Conservation (phyloP, 2,329 filamentous ascomycete species). For the Verticillium nonalfalfae region DNA sequence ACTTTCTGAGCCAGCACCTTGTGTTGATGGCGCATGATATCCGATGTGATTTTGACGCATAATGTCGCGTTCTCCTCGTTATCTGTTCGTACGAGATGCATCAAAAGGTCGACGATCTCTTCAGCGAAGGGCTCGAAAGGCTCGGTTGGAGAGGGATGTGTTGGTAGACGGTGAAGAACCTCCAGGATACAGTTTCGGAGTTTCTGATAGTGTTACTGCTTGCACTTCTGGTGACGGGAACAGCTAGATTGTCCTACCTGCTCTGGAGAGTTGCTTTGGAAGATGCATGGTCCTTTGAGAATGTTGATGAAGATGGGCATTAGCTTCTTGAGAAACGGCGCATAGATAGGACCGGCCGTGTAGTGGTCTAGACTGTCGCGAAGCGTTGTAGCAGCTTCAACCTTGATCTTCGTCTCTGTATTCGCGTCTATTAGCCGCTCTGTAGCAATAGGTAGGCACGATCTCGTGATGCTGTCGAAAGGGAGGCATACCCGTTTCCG, state of each 20-base stretch:
- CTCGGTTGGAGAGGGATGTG: conserved; percentile 66
- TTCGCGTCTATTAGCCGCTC: conserved; percentile 9
- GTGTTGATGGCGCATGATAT: conserved; percentile 87
- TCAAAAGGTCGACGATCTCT: conserved; percentile 84
- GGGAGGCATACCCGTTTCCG: conserved; percentile 44
- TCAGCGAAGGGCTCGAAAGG: conserved; percentile 82
- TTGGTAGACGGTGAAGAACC: conserved; percentile 79
- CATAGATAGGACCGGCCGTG: conserved; percentile 70
- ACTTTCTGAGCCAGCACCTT: conserved; percentile 75
- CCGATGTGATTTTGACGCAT: conserved; percentile 96
- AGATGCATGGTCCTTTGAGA: conserved; percentile 78
- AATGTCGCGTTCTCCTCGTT: conserved; percentile 99
- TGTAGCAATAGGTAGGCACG: not conserved
- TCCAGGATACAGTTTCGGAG: conserved; percentile 90
- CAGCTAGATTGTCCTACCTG: conserved; percentile 52
- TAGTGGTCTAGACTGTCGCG: conserved; percentile 91
- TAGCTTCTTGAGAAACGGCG: conserved; percentile 75
- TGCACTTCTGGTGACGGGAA: not conserved
- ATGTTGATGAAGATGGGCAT: conserved; percentile 87
- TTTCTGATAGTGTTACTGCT: conserved; percentile 47
- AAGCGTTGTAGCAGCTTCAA: conserved; percentile 76
- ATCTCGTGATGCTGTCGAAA: conserved; percentile 1
- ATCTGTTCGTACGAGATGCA: conserved; percentile 81
- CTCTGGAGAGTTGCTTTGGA: conserved; percentile 83
- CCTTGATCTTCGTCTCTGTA: conserved; percentile 73